phyloP scores from a whole-genome alignment of 2,329 filamentous ascomycete genomes.

The Tolypocladium pustulatum region DNA sequence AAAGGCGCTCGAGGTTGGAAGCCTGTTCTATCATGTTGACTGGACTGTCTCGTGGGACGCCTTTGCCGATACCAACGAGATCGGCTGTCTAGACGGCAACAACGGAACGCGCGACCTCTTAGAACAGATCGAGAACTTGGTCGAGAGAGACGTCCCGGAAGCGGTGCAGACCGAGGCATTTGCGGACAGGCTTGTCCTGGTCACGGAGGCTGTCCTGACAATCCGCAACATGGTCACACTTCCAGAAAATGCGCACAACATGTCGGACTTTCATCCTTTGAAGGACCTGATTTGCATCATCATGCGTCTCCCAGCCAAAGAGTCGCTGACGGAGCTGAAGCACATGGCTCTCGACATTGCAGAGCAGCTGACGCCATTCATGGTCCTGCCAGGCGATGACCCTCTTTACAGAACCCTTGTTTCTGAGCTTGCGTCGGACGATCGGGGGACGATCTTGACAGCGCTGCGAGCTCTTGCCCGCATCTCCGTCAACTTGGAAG shows the following conservation, averaged over 20 bases:
- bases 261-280: constrained; percentile 63
- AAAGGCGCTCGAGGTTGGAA: constrained; percentile 69
- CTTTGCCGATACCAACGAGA: constrained; percentile 41
- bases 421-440: constrained; percentile 51
- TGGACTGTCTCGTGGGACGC: constrained; percentile 67
- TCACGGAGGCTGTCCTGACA: constrained; percentile 80
- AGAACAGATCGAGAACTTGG: constrained; percentile 57
- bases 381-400: constrained; percentile 60
- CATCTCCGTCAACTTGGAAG: constrained; percentile 78
- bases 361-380: constrained; percentile 78
- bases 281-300: constrained; percentile 77
- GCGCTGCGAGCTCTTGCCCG: constrained; percentile 72
- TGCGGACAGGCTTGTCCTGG: constrained; percentile 58
- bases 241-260: constrained; percentile 74
- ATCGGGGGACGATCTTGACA: constrained; percentile 74
- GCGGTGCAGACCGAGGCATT: constrained; percentile 65
- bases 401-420: constrained; percentile 71
- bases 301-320: constrained; percentile 63
- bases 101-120: constrained; percentile 45
- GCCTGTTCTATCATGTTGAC: constrained; percentile 69
- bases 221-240: constrained; percentile 95
- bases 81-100: constrained; percentile 31
- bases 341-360: constrained; percentile 87
- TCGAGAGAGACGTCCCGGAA: constrained; percentile 48
- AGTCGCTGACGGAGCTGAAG: constrained; percentile 71